Percentiles rank a stretch among this genome's conserved stretches.
phyloP scores from a whole-genome alignment of 1,284 basidiomycete species.

The Microbotryum silenes-acaulis region DNA sequence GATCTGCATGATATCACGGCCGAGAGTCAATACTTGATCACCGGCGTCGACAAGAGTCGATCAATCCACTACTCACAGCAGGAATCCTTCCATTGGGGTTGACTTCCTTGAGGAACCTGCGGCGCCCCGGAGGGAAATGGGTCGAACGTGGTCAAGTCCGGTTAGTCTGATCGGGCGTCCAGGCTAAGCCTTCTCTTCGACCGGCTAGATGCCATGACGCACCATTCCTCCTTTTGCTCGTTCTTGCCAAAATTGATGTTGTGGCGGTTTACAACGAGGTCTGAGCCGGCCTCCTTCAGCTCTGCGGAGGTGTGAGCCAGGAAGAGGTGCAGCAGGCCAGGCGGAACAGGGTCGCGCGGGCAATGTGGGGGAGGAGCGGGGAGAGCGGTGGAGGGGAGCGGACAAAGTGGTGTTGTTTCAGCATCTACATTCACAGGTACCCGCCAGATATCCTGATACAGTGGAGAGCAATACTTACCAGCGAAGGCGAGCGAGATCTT shows the following conservation, averaged over 20 bases:
- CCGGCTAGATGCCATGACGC: slow-evolving; percentile 32
- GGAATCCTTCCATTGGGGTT: slow-evolving; percentile 56
- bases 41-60: neutral
- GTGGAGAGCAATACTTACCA: slow-evolving; percentile 3
- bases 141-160: neutral
- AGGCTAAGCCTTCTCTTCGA: neutral
- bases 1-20: slow-evolving; percentile 30
- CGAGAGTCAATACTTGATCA: neutral
- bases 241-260: slow-evolving; percentile 50
- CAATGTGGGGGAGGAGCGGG: too few relatives aligned
- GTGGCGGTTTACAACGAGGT: slow-evolving; percentile 55
- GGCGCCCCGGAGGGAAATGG: neutral
- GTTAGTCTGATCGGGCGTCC: neutral
- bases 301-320: slow-evolving; percentile 41
- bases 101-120: slow-evolving; percentile 41
- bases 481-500: slow-evolving; percentile 54
- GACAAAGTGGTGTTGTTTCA: too few relatives aligned
- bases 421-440: too few relatives aligned
- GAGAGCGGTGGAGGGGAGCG: neutral
- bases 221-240: slow-evolving; percentile 56
- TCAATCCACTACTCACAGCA: neutral
- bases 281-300: slow-evolving; percentile 54
- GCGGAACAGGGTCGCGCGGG: neutral
- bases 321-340: neutral
- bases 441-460: neutral